These are phyloP conservation scores for Cinnamomum chago DNA, from an alignment of 164 flowering plant genomes.

Conservation along the genomic window DNA sequence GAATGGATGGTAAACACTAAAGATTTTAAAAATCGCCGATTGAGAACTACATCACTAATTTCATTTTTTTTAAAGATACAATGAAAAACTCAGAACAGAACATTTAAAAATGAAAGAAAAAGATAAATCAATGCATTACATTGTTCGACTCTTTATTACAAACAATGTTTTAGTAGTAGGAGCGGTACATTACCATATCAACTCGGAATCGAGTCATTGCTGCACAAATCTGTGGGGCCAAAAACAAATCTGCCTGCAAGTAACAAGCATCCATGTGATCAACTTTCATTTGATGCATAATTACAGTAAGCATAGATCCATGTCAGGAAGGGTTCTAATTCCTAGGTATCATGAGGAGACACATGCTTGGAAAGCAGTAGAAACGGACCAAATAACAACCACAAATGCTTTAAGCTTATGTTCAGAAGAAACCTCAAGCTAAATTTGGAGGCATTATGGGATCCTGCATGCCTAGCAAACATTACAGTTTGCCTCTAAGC, in stretches of 20 bases:
- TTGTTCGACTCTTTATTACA: too few species aligned
- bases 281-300: constrained; percentile 1
- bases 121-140: too few species aligned
- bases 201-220: constrained; percentile 48
- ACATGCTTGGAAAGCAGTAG: background rate
- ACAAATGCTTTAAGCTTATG: too few species aligned
- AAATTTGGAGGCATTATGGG: background rate
- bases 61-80: too few species aligned
- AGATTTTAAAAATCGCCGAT: too few species aligned
- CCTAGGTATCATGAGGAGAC: background rate
- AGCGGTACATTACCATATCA: constrained; percentile 7
- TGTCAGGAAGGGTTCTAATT: background rate
- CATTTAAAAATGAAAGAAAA: too few species aligned
- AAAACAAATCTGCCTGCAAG: constrained; percentile 73
- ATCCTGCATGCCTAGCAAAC: background rate
- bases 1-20: too few species aligned
- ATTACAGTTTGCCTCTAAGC: background rate
- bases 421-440: background rate
- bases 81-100: too few species aligned
- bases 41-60: too few species aligned
- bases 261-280: background rate
- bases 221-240: constrained; percentile 64
- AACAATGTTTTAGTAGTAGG: too few species aligned
- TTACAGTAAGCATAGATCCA: background rate
- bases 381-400: background rate